Evolutionary conservation across 1,139 yeast genomes (phyloP), one percentile per base, ranked within the genome.

Genomic region (Arxiozyma telluris): DNA sequence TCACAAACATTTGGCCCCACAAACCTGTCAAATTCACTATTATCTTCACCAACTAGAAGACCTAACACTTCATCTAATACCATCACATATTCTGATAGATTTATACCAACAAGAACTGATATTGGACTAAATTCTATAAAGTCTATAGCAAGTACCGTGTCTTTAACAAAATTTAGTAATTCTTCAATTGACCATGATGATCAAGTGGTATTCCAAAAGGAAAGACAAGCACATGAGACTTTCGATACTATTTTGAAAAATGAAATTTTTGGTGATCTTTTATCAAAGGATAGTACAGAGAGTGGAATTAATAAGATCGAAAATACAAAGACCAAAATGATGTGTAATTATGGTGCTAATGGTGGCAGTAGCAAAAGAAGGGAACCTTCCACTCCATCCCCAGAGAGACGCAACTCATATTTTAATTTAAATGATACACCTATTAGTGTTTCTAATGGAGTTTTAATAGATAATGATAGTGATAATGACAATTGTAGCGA

Each of bases 231-330:
- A 3, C 88, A 88, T 65, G 74, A 86, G 59, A 88, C 96, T 0
- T 94, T 91, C 68, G 84, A 91, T 50, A 82, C 94, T 0, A 86
- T 94, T 6, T 72, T 93, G 45, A 87, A 88, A 63, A 89, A 95
- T 38, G 99, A 93, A 68, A 73, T 93, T 46, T 93, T 93, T 74
- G 98, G 98, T 9, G 94, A 86, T 64, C 81, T 86, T 56, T 82
- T 86, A 38, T 54, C 59, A 44, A 60, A 58, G 27, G 67, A 64
- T 54, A 50, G 63, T 1, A 56, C 54, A 42, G 70, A 62, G 48
- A 61, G 63, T 41, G 64, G 64, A 49, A 62, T 67, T 20, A 69
- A 66, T 21, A 58, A 61, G 47, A 67, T 67, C 22, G 61, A 64
- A 45, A 63, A 61, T 51, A 65, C 70, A 1, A 56, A 56, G 39